Evolutionary conservation across 2,329 filamentous ascomycete genomes (phyloP).

Genomic region (Leptoxyphium fumago): DNA sequence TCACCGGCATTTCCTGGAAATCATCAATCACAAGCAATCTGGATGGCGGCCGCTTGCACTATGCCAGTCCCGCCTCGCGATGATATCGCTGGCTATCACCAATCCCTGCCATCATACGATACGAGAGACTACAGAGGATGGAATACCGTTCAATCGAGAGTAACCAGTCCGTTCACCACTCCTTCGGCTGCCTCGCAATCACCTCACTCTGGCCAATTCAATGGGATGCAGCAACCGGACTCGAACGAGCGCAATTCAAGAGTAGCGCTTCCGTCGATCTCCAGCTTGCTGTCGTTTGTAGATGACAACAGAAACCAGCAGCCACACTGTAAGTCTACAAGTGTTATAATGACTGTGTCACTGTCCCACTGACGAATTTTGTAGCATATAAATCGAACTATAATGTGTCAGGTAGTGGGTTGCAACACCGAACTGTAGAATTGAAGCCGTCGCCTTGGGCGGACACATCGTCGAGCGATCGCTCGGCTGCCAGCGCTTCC

Average conservation of each 20-base stretch:
- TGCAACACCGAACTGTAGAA: no score
- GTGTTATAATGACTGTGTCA: no score
- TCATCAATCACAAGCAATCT: background rate
- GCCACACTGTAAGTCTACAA: no score
- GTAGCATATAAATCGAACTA: no score
- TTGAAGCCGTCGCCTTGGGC: no score
- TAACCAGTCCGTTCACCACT: slow-evolving; percentile 10
- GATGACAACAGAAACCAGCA: slow-evolving; percentile 32
- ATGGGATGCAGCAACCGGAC: no score
- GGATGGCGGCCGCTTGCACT: slow-evolving; percentile 16
- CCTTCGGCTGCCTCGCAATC: slow-evolving; percentile 10
- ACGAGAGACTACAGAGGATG: slow-evolving; percentile 10
- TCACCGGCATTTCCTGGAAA: no score
- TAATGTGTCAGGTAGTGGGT: no score
- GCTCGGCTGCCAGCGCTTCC: no score
- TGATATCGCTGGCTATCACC: slow-evolving; percentile 13
- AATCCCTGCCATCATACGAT: slow-evolving; percentile 15
- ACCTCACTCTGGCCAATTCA: no score
- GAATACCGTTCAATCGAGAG: slow-evolving; percentile 6
- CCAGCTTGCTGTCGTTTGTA: slow-evolving; percentile 70
- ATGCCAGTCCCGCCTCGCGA: slow-evolving; percentile 17
- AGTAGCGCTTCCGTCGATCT: slow-evolving; percentile 86
- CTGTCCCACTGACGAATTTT: no score
- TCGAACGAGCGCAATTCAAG: slow-evolving; percentile 33
- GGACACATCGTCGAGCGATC: no score